Conservation (phyloP, 2,329 filamentous ascomycete species). For the Pseudopyricularia cyperi region DNA sequence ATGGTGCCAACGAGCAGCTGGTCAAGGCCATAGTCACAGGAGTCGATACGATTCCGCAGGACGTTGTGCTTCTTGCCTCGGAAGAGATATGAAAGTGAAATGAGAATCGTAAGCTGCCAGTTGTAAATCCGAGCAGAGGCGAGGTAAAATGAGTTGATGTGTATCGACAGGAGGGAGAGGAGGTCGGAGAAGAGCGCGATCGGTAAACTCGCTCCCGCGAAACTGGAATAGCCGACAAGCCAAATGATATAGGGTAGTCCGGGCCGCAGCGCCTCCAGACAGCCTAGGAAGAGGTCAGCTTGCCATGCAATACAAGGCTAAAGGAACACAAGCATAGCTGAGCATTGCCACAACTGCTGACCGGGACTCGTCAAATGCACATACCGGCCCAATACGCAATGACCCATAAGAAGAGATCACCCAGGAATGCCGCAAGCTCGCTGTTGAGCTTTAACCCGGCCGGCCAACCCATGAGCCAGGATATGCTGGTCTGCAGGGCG, state of each 20-base stretch:
- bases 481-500: constrained; percentile 76
- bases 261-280: constrained; percentile 65
- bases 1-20: constrained; percentile 94
- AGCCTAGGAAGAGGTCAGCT: constrained; percentile 32
- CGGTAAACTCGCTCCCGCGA: constrained; percentile 92
- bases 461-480: constrained; percentile 92
- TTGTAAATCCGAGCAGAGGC: constrained; percentile 95
- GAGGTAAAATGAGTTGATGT: constrained; percentile 97
- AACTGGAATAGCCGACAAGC: constrained; percentile 87
- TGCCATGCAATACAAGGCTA: no score
- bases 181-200: constrained; percentile 93
- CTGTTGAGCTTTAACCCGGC: constrained; percentile 91
- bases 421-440: constrained; percentile 84
- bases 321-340: not conserved
- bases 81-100: constrained; percentile 97
- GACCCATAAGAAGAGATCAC: constrained; percentile 94
- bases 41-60: constrained; percentile 92
- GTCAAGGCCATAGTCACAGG: constrained; percentile 96
- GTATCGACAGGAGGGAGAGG: constrained; percentile 77
- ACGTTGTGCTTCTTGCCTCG: constrained; percentile 97
- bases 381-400: constrained; percentile 93
- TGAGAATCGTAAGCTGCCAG: constrained; percentile 94
- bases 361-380: constrained; percentile 13
- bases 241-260: constrained; percentile 77
- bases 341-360: not conserved